These are phyloP conservation scores for Urostyla sp. DNA, from an alignment of 73 alveolate genomes.

Conservation along the genomic window DNA sequence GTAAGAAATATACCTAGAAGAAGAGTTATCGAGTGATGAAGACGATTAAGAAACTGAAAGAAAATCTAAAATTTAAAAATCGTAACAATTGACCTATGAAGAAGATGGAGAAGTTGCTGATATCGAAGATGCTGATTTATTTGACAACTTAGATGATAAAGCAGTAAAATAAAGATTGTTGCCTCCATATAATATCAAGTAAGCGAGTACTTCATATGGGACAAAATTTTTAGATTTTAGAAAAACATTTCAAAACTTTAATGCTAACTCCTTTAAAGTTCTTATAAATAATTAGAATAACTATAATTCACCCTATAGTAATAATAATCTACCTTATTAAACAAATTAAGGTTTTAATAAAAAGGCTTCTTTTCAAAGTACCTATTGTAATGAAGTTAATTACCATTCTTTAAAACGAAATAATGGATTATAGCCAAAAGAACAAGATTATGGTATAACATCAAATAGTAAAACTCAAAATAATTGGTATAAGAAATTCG, in stretches of 20 bases:
- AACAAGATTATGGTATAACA: too few relatives aligned
- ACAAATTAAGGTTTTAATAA: conserved; percentile 21
- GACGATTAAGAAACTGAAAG: conserved; percentile 32
- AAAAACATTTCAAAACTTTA: conserved; percentile 36
- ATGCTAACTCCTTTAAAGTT: conserved; percentile 47
- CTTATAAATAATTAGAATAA: neutral
- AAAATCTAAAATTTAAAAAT: conserved; percentile 15
- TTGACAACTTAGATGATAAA: conserved; percentile 17
- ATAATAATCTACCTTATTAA: neutral
- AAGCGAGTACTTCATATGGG: conserved; percentile 45
- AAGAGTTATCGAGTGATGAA: conserved; percentile 40
- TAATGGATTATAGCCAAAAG: too few relatives aligned
- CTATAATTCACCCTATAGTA: conserved; percentile 6
- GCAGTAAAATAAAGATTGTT: neutral
- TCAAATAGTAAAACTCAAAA: too few relatives aligned
- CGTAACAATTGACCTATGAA: neutral
- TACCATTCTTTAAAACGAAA: too few relatives aligned
- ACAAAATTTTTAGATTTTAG: conserved; percentile 37
- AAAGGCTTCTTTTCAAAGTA: conserved; percentile 2
- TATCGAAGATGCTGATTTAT: conserved; percentile 33
- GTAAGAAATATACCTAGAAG: conserved; percentile 21
- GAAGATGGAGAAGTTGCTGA: conserved; percentile 41
- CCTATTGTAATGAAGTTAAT: too few relatives aligned
- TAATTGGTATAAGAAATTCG: too few relatives aligned
- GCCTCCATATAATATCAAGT: neutral